phyloP scores from a whole-genome alignment of 768 basidiomycete species.

The Psilocybe cubensis region DNA sequence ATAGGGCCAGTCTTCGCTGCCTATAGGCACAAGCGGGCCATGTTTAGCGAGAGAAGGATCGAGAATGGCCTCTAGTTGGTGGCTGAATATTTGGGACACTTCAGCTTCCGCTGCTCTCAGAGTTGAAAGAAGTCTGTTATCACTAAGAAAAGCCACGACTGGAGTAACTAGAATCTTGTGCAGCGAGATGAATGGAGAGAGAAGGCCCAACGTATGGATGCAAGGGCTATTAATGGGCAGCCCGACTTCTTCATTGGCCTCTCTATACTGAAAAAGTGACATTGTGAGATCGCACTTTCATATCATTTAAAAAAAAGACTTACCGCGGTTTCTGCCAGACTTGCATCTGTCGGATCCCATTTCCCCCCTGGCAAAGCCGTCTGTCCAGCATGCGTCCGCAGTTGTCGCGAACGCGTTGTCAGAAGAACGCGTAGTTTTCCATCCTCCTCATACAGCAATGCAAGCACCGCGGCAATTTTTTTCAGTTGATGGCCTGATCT shows the following conservation, averaged over 20 bases:
- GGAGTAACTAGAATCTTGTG: slow-evolving; percentile 76
- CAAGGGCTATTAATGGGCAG: slow-evolving; percentile 61
- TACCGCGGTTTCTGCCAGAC: slow-evolving; percentile 76
- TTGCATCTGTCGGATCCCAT: slow-evolving; percentile 45
- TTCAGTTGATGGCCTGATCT: slow-evolving; percentile 36
- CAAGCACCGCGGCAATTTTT: slow-evolving; percentile 76
- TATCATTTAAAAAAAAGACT: slow-evolving; percentile 27
- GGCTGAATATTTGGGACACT: slow-evolving; percentile 80
- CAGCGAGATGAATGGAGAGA: slow-evolving; percentile 73
- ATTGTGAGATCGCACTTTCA: background rate
- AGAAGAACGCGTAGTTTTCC: slow-evolving; percentile 75
- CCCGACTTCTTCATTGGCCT: slow-evolving; percentile 85
- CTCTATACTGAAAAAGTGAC: slow-evolving; percentile 54
- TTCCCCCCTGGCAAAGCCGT: slow-evolving; percentile 42
- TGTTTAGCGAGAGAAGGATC: slow-evolving; percentile 55
- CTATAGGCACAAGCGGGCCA: slow-evolving; percentile 53
- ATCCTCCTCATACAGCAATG: slow-evolving; percentile 75
- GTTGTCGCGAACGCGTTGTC: slow-evolving; percentile 81
- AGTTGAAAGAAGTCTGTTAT: slow-evolving; percentile 49
- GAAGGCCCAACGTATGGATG: slow-evolving; percentile 60
- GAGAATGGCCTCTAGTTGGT: slow-evolving; percentile 75
- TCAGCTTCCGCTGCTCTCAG: slow-evolving; percentile 66
- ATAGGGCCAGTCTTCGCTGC: slow-evolving; percentile 81
- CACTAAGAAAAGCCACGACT: slow-evolving; percentile 70
- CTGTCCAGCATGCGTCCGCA: slow-evolving; percentile 79